A percentile compares a stretch with the other conserved stretches of the same genome.
These are phyloP conservation scores for Rhypophila decipiens DNA, from an alignment of 495 filamentous ascomycete species.

Conservation along the genomic window DNA sequence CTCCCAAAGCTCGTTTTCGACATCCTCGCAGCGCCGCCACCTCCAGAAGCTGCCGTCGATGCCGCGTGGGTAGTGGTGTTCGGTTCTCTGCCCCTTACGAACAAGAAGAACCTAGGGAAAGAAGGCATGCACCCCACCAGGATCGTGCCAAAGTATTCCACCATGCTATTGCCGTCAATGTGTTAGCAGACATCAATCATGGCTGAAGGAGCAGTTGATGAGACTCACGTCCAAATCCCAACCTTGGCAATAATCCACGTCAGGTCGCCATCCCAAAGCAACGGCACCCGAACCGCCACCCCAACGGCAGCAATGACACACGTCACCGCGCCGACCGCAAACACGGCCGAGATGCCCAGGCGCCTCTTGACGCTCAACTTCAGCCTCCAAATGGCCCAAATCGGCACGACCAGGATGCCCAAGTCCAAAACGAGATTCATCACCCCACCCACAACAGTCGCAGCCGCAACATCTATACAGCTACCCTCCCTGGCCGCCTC, in stretches of 20 bases:
- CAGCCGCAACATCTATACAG: slow-evolving; percentile 22
- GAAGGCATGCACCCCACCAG: slow-evolving; percentile 25
- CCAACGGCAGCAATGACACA: slow-evolving; percentile 23
- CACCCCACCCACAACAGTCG: slow-evolving; percentile 14
- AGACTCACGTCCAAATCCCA: slow-evolving; percentile 23
- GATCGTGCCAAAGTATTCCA: slow-evolving; percentile 28
- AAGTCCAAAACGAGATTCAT: slow-evolving; percentile 26
- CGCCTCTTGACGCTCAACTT: slow-evolving; percentile 25
- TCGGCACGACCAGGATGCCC: slow-evolving; percentile 21
- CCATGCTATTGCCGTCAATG: slow-evolving; percentile 24
- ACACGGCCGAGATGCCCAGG: slow-evolving; percentile 26
- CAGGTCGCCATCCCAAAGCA: slow-evolving; percentile 19
- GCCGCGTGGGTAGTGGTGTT: too few species aligned
- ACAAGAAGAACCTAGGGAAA: slow-evolving; percentile 22
- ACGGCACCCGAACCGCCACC: slow-evolving; percentile 19
- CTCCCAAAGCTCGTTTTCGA: too few species aligned
- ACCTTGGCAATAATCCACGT: slow-evolving; percentile 24
- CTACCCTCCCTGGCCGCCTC: slow-evolving; percentile 14
- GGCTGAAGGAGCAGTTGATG: neutral
- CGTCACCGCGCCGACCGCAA: slow-evolving; percentile 23
- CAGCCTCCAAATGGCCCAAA: slow-evolving; percentile 22
- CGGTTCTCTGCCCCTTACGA: slow-evolving; percentile 8
- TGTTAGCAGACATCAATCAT: neutral
- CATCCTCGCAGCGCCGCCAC: too few species aligned
- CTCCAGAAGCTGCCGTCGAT: neutral